Evolutionary conservation across 2,329 filamentous ascomycete genomes (phyloP).

Genomic region (Parascedosporium putredinis): DNA sequence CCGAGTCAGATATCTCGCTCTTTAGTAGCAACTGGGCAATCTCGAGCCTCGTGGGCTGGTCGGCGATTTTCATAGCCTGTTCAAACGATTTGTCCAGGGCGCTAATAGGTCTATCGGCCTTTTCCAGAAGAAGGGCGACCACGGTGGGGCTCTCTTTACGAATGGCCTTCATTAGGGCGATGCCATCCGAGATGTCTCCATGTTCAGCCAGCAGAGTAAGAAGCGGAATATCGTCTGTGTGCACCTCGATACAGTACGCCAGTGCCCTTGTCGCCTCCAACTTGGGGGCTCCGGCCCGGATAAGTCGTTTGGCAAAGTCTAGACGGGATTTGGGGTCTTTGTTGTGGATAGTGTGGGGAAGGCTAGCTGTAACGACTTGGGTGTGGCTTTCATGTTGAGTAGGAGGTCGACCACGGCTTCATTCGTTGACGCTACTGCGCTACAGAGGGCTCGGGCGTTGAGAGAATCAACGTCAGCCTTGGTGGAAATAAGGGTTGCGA

Average conservation of each 20-base stretch:
- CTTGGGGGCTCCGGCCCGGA: conserved; percentile 37
- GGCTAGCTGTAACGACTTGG: conserved; percentile 34
- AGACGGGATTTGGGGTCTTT: conserved; percentile 39
- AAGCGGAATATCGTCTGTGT: conserved; percentile 37
- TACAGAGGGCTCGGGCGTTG: conserved; percentile 39
- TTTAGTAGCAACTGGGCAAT: conserved; percentile 36
- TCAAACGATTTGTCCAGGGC: conserved; percentile 29
- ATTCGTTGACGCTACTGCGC: conserved; percentile 36
- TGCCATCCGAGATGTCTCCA: conserved; percentile 40
- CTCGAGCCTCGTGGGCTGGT: conserved; percentile 27
- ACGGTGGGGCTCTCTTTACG: conserved; percentile 34
- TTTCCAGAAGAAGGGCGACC: conserved; percentile 35
- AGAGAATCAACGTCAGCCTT: conserved; percentile 46
- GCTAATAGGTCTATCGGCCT: conserved; percentile 25
- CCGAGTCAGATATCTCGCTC: conserved; percentile 32
- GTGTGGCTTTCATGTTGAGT: conserved; percentile 28
- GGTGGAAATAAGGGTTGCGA: conserved; percentile 36
- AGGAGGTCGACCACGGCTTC: conserved; percentile 37
- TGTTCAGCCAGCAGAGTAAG: conserved; percentile 32
- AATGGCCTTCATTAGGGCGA: conserved; percentile 35
- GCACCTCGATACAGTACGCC: conserved; percentile 36
- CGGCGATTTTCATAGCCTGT: conserved; percentile 23
- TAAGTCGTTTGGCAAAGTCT: conserved; percentile 36
- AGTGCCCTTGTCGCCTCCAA: conserved; percentile 41
- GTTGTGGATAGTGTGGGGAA: conserved; percentile 42